Base-by-base conservation (phyloP, 441 rosid genomes). In the Populus trichocarpa region DNA sequence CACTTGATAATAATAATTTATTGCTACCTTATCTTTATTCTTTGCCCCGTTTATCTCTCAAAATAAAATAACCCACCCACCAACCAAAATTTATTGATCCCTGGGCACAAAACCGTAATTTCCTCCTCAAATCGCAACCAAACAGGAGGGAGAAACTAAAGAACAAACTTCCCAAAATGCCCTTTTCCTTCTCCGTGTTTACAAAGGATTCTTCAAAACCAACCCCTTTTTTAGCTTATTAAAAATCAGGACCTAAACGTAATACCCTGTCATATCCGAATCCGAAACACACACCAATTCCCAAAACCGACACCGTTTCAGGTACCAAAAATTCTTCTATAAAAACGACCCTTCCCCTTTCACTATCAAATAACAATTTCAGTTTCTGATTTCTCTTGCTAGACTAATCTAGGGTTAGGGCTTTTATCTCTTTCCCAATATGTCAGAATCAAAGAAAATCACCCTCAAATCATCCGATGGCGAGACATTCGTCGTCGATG, bases 401-500 rank as follows among this genome's bases (percentile, higher is more conserved):
- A 14, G 36, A 5, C 6, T 10, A 23, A 28, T 30, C 46, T 26
- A 71, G 74, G 32, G 74, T 25, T 71, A 71, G 74, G 74, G 35
- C 12, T 71, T 46, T 40, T 46, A 8, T 70, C 14, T 14, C 30
- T 38, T 9, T 30, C 4, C 5, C 42, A 20, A 64, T 26, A 70
- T 40, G 82, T 71, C 77, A 40, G n/a, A 32, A 8, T 7, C 83
- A 6, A 79, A 78, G 77, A 82, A 63, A 57, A 68, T 83, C 28
- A 38, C 72, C 8, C 80, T 86, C 30, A 82, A 68, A 78, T 81
- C 85, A 22, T 81, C 77, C 6, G 89, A 30, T 30, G 32, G 32
- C 32, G 32, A 30, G 32, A 30, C 32, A 30, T 30, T 30, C 32
- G 32, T 30, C 32, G 32, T 30, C 32, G 32, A 30, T 30, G 32